Conservation (phyloP, 495 filamentous ascomycete genomes). For the Hapsidospora chrysogenum region DNA sequence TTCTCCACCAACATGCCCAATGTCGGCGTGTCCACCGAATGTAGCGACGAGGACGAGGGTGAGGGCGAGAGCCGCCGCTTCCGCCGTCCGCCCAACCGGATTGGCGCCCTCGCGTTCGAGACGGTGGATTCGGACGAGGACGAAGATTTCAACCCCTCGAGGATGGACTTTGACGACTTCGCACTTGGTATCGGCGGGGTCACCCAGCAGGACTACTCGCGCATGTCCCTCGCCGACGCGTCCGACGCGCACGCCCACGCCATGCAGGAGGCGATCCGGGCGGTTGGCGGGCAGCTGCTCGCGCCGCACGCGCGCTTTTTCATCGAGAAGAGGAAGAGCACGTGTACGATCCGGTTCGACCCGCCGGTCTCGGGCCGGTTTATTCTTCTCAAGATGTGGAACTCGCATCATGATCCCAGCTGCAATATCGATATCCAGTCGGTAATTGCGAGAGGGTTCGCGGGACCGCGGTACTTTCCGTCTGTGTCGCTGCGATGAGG, state of each 20-base stretch:
- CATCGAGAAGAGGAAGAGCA: slow-evolving; percentile 64
- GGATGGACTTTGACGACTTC: slow-evolving; percentile 1
- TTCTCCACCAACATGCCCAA: slow-evolving; percentile 22
- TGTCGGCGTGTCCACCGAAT: slow-evolving; percentile 33
- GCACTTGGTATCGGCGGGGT: too few species aligned
- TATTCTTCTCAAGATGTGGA: slow-evolving; percentile 79
- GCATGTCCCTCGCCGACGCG: slow-evolving; percentile 26
- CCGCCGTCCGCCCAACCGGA: slow-evolving; percentile 21
- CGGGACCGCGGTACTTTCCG: slow-evolving; percentile 68
- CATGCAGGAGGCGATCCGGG: slow-evolving; percentile 36
- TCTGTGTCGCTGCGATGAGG: slow-evolving; percentile 26
- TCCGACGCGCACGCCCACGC: slow-evolving; percentile 35
- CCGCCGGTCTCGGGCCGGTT: slow-evolving; percentile 70
- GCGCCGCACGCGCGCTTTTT: slow-evolving; percentile 62
- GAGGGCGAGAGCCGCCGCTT: slow-evolving; percentile 15
- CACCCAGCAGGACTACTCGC: too few species aligned
- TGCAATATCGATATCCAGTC: slow-evolving; percentile 79
- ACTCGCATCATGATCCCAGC: slow-evolving; percentile 33
- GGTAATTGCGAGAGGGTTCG: slow-evolving; percentile 62
- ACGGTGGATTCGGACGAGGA: slow-evolving; percentile 27
- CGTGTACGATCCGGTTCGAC: slow-evolving; percentile 76
- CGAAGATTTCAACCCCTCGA: too few species aligned
- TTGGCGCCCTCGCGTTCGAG: slow-evolving; percentile 34
- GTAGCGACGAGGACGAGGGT: slow-evolving; percentile 36
- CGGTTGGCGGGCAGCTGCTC: slow-evolving; percentile 35